phyloP scores from a whole-genome alignment of 805 yeast genomes.

The Suhomyces emberorum region DNA sequence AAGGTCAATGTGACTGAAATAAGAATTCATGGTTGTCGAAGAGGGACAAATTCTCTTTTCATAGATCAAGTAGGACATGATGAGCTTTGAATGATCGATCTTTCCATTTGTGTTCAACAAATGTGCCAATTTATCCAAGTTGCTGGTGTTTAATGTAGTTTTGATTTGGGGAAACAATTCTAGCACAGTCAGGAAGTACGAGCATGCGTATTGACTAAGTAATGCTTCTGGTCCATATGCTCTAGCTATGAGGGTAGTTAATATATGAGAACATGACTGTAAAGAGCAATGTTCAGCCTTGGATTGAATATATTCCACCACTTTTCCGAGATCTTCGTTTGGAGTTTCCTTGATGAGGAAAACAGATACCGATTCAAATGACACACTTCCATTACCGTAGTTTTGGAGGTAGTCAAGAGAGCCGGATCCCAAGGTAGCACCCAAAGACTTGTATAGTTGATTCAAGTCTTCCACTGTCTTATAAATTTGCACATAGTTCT shows the following conservation, averaged over 20 bases:
- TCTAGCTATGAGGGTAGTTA: not conserved
- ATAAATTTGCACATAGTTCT: not conserved
- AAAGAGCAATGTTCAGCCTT: not conserved
- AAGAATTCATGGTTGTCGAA: constrained; percentile 17
- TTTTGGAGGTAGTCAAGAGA: not conserved
- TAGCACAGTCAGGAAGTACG: not conserved
- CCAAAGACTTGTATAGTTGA: constrained; percentile 3
- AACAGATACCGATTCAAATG: constrained; percentile 1
- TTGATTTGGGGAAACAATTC: not conserved
- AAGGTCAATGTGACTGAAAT: constrained; percentile 6
- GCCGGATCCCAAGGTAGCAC: not conserved
- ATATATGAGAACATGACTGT: not conserved
- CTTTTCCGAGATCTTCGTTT: not conserved
- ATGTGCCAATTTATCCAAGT: constrained; percentile 23
- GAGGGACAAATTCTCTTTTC: constrained; percentile 20
- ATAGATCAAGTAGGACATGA: constrained; percentile 13
- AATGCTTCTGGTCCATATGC: not conserved
- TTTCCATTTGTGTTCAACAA: constrained; percentile 15
- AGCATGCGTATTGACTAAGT: not conserved
- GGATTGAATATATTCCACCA: not conserved
- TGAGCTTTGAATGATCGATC: constrained; percentile 9
- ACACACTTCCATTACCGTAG: not conserved
- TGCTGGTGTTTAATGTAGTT: constrained; percentile 12
- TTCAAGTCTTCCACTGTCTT: constrained; percentile 2
- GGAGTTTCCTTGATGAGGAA: not conserved